phyloP scores from a whole-genome alignment of 768 basidiomycete species.

The Pulveroboletus ravenelii region DNA sequence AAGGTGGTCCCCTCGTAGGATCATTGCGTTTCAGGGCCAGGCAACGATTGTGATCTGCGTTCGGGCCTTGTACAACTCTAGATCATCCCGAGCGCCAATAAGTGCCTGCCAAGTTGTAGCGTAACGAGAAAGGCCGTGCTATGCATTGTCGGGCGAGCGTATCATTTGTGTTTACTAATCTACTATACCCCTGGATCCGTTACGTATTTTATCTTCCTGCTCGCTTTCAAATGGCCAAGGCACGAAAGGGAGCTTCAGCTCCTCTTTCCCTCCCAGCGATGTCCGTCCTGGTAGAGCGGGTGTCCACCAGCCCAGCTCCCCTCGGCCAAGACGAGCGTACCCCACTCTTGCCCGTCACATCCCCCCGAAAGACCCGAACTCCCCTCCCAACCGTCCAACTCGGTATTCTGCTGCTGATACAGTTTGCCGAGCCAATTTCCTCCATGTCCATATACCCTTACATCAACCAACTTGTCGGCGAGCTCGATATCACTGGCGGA shows the following conservation, averaged over 20 bases:
- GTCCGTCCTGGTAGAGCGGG: not conserved
- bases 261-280: not conserved
- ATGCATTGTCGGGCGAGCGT: too few species aligned
- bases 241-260: not conserved
- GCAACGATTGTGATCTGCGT: too few species aligned
- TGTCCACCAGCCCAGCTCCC: not conserved
- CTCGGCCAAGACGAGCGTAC: constrained; percentile 10
- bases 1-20: too few species aligned
- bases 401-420: constrained; percentile 33
- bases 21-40: too few species aligned
- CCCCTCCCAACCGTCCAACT: constrained; percentile 39
- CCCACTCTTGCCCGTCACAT: constrained; percentile 3
- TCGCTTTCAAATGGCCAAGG: not conserved
- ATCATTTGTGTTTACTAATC: not conserved
- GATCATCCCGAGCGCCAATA: too few species aligned
- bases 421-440: constrained; percentile 32
- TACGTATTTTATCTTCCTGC: not conserved
- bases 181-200: not conserved
- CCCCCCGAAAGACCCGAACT: constrained; percentile 12
- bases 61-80: too few species aligned
- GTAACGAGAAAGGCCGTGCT: too few species aligned
- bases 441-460: constrained; percentile 44
- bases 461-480: constrained; percentile 40
- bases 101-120: too few species aligned
- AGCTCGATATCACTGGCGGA: constrained; percentile 23